Base-by-base conservation (phyloP, 495 filamentous ascomycete genomes). In the Penicillium pulvis region DNA sequence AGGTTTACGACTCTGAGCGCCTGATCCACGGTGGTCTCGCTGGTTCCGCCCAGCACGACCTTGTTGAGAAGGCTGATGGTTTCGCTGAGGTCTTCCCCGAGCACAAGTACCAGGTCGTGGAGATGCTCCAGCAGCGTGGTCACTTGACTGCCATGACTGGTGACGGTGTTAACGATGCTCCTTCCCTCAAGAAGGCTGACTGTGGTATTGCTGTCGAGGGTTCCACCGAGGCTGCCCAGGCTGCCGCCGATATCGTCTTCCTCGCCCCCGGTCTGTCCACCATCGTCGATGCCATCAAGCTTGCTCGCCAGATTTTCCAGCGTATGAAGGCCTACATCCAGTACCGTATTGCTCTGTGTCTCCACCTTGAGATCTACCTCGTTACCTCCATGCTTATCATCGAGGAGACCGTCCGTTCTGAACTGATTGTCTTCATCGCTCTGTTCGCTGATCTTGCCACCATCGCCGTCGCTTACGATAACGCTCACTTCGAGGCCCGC, bases 261-360 rank as follows among this genome's bases (percentile, higher is more conserved):
- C 86, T 90, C 65, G 87, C 87, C 52, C 87, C 87, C 49, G 87
- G 87, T 86, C 85, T 90, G 43, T 81, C 77, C 77, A 90, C 87
- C 62, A 90, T 90, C 50, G 87, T 90, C 69, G 81, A 86, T 72
- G 86, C 87, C 60, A 90, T 90, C 79, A 90, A 90, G 81, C 86
- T 87, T 63, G 85, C 87, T 62, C 86, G 87, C 67, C 84, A 90
- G 74, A 90, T 90, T 68, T 90, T 90, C 85, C 87, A 90, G 79
- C 87, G 87, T 66, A 90, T 90, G 87, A 90, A 90, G 83, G 83
- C 87, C 36, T 90, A 90, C 69, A 89, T 90, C 60, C 87, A 90
- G 72, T 90, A 90, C 78, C 87, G 87, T 84, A 90, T 90, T 67
- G 87, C 87, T 56, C 83, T 90, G 57, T 90, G 87, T 74, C 78